Percentiles rank a stretch among this genome's conserved stretches.
Evolutionary conservation across 1,284 basidiomycete species (phyloP).

Genomic region (Microbotryomycetes sp.): DNA sequence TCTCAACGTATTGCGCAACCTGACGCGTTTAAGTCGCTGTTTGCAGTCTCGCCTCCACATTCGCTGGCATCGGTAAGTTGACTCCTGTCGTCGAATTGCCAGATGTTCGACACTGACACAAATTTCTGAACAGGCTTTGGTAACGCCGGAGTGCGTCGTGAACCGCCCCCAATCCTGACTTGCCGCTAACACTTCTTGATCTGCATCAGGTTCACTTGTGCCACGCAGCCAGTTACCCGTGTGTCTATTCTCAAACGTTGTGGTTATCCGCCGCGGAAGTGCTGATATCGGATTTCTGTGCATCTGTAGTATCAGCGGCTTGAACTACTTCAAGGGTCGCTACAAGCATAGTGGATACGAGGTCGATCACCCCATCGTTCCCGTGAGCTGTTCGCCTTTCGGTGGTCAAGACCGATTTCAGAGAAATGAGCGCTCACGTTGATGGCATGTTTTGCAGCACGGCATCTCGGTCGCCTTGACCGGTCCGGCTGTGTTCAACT

Average conservation of each 20-base stretch:
- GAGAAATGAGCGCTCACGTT: too few relatives aligned
- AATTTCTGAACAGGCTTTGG: slow-evolving; percentile 15
- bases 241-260: slow-evolving; percentile 38
- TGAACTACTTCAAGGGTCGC: slow-evolving; percentile 59
- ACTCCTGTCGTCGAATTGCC: background rate
- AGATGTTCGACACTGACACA: background rate
- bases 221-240: background rate
- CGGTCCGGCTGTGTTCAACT: slow-evolving; percentile 84
- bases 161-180: too few relatives aligned
- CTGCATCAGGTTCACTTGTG: background rate
- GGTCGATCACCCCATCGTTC: slow-evolving; percentile 79
- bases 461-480: slow-evolving; percentile 65
- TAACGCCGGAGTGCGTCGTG: slow-evolving; percentile 13
- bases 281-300: slow-evolving; percentile 41
- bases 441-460: slow-evolving; percentile 21
- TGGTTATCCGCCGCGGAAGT: slow-evolving; percentile 93
- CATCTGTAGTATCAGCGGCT: slow-evolving; percentile 60
- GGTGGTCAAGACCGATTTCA: too few relatives aligned
- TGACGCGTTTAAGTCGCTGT: background rate
- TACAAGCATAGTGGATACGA: slow-evolving; percentile 56
- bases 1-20: background rate
- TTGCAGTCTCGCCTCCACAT: slow-evolving; percentile 69
- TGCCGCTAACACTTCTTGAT: too few relatives aligned
- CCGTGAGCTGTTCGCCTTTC: slow-evolving; percentile 52
- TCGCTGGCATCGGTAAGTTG: slow-evolving; percentile 40